phyloP scores from a whole-genome alignment of 2,329 filamentous ascomycete genomes.

The Xylariaceae sp. region DNA sequence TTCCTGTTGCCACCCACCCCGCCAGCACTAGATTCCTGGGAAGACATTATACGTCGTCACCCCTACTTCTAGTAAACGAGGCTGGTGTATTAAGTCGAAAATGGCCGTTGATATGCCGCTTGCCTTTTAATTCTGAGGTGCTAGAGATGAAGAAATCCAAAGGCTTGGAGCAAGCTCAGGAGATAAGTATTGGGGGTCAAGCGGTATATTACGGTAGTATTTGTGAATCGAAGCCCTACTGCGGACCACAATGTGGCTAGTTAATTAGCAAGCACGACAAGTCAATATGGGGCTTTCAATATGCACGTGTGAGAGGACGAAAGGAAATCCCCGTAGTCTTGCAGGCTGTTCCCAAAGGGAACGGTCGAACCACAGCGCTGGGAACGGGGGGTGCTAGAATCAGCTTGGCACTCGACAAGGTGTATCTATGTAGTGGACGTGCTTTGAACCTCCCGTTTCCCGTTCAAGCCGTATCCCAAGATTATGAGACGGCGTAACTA shows the following conservation, averaged over 20 bases:
- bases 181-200: not conserved
- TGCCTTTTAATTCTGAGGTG: not conserved
- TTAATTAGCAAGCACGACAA: not conserved
- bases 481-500: not conserved
- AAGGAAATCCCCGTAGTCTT: not conserved
- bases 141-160: not conserved
- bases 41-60: conserved; percentile 12
- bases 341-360: not conserved
- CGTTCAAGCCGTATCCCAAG: not conserved
- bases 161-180: not conserved
- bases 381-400: not conserved
- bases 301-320: not conserved
- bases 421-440: not conserved
- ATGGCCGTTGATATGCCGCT: not conserved
- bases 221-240: not conserved
- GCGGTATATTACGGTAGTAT: not conserved
- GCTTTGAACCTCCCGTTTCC: not conserved
- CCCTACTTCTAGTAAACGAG: not conserved
- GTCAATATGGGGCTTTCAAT: too few relatives aligned
- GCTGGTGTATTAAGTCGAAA: not conserved
- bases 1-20: conserved; percentile 3
- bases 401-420: not conserved
- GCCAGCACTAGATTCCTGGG: not conserved
- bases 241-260: not conserved
- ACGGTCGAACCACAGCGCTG: conserved; percentile 1